Evolutionary conservation across 108 stramenopile species (phyloP).

Genomic region (Nitzschia palea): DNA sequence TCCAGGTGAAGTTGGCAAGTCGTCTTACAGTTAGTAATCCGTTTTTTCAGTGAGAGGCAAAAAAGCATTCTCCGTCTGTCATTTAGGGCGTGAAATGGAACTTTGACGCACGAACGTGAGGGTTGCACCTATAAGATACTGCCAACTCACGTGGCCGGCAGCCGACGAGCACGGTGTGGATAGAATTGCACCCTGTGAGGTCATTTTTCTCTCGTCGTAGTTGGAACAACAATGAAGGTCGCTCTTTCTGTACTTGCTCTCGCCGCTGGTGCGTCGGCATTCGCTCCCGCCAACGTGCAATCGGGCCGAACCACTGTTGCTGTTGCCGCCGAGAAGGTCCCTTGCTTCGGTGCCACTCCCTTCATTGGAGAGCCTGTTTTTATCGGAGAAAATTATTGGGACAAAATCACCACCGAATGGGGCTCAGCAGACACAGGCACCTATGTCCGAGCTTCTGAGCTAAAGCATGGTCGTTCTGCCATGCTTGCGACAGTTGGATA

Average conservation of each 20-base stretch:
- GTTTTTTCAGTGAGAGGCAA: too few relatives aligned
- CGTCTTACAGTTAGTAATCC: too few relatives aligned
- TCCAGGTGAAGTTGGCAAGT: too few relatives aligned
- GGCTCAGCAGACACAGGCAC: conserved; percentile 58
- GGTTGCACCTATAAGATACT: too few relatives aligned
- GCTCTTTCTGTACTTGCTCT: conserved; percentile 33
- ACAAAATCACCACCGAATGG: conserved; percentile 52
- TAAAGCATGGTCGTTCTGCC: conserved; percentile 72
- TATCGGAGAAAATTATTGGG: conserved; percentile 59
- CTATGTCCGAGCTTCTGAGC: conserved; percentile 62
- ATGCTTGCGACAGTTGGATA: conserved; percentile 67
- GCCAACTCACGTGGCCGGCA: too few relatives aligned
- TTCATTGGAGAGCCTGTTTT: conserved; percentile 36
- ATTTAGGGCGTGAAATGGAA: too few relatives aligned
- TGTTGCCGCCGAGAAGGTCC: conserved; percentile 34
- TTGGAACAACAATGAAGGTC: conserved; percentile 36
- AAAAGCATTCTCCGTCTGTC: too few relatives aligned
- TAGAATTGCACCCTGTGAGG: too few relatives aligned
- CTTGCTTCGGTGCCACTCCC: conserved; percentile 57
- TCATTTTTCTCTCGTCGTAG: too few relatives aligned
- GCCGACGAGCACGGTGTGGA: too few relatives aligned
- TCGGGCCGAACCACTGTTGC: conserved; percentile 13
- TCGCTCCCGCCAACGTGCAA: conserved; percentile 15
- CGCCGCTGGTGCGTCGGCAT: conserved; percentile 32
- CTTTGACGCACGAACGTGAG: too few relatives aligned